phyloP scores from a whole-genome alignment of 371 early-diverging fungal genomes.

The Syncephalastrum sp. region DNA sequence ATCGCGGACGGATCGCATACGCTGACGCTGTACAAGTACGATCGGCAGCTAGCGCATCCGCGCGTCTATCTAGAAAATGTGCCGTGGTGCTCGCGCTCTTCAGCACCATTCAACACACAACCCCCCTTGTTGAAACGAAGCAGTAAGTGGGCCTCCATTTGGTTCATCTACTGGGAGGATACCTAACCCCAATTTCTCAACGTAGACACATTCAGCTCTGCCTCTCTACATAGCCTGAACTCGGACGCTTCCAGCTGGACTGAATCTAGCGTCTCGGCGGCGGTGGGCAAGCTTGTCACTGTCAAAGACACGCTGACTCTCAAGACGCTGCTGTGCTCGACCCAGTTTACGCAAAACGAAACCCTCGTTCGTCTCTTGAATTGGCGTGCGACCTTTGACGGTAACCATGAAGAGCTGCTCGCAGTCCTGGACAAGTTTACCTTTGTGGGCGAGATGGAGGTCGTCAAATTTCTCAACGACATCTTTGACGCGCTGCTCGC shows the following conservation, averaged over 20 bases:
- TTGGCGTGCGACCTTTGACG: constrained; percentile 48
- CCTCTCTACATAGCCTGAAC: constrained; percentile 12
- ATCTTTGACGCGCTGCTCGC: constrained; percentile 68
- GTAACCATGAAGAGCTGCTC: constrained; percentile 38
- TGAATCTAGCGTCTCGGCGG: not conserved
- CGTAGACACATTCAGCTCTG: constrained; percentile 12
- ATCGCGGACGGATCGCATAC: constrained; percentile 63
- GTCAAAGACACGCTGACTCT: constrained; percentile 55
- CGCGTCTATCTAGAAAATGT: constrained; percentile 45
- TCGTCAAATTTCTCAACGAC: constrained; percentile 67
- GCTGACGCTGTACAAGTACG: constrained; percentile 67
- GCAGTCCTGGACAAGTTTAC: constrained; percentile 61
- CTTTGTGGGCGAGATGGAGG: constrained; percentile 67
- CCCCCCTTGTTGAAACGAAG: not conserved
- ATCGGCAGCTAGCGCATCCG: constrained; percentile 42
- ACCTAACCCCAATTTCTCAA: not conserved
- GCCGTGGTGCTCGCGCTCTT: constrained; percentile 39
- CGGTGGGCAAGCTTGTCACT: constrained; percentile 33
- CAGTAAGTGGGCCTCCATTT: not conserved
- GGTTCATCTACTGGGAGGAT: not conserved
- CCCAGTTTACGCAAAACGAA: constrained; percentile 65
- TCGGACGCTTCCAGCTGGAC: constrained; percentile 5
- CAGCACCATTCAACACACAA: constrained; percentile 37
- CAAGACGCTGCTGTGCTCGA: constrained; percentile 62
- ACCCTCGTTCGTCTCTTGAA: constrained; percentile 64